Conservation (phyloP, 441 rosid genomes). For the Croton laevigatus region DNA sequence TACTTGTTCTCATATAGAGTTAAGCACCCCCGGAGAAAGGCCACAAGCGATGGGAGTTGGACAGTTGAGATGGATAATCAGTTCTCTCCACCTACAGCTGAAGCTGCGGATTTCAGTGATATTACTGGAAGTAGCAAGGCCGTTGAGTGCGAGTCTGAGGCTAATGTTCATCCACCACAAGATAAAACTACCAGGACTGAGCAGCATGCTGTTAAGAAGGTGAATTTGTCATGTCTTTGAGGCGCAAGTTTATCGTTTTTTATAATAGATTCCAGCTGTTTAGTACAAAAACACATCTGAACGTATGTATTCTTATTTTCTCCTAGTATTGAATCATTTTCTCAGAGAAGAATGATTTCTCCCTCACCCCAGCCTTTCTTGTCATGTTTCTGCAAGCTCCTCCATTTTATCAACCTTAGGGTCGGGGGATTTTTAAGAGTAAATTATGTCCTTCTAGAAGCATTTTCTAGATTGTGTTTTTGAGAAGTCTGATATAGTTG, state of each 20-base stretch:
- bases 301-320: not conserved
- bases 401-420: not conserved
- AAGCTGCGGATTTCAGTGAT: constrained; percentile 39
- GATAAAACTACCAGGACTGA: constrained; percentile 41
- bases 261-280: not conserved
- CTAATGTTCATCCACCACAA: constrained; percentile 40
- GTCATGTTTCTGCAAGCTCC: not conserved
- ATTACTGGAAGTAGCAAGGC: constrained; percentile 40
- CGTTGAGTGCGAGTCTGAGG: constrained; percentile 49
- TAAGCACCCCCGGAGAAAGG: constrained; percentile 49
- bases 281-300: not conserved
- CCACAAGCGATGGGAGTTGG: constrained; percentile 42
- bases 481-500: not conserved
- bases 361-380: too few relatives aligned
- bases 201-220: constrained; percentile 51
- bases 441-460: not conserved
- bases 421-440: not conserved
- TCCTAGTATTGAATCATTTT: not conserved
- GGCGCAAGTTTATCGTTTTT: not conserved
- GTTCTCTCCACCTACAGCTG: constrained; percentile 42
- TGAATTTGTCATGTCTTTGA: constrained; percentile 25
- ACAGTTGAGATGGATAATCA: constrained; percentile 49
- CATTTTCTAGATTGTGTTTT: not conserved
- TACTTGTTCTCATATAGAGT: constrained; percentile 43
- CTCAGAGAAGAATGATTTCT: not conserved